phyloP scores from a whole-genome alignment of 257 asterid species.

The Schizonepeta tenuifolia region DNA sequence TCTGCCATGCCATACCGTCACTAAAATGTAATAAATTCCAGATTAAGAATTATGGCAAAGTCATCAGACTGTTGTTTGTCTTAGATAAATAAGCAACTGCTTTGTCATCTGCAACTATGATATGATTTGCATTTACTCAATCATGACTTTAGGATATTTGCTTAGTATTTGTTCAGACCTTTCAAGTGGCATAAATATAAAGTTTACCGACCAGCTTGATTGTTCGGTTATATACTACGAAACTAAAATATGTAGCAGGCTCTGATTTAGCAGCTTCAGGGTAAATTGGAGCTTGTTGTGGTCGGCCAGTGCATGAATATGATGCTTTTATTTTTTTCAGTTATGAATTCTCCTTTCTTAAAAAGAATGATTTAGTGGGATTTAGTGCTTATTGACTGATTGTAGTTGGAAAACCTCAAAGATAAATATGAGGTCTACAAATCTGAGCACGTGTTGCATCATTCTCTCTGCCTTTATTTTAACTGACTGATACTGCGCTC shows the following conservation, averaged over 20 bases:
- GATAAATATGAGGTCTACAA: neutral
- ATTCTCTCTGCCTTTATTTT: no score
- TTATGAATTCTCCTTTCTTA: neutral
- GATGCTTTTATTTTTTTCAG: neutral
- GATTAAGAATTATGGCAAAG: neutral
- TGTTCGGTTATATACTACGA: neutral
- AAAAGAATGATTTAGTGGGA: neutral
- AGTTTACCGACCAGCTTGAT: neutral
- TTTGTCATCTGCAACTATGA: neutral
- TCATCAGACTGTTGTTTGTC: neutral
- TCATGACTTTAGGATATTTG: neutral
- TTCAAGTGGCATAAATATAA: neutral
- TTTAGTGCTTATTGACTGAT: neutral
- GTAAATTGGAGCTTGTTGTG: conserved; percentile 1
- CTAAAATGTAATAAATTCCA: neutral
- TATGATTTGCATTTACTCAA: neutral
- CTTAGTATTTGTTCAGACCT: neutral
- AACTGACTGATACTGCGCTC: no score
- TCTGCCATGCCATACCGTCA: neutral
- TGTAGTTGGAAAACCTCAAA: conserved; percentile 11
- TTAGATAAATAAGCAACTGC: neutral
- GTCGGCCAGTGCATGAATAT: neutral
- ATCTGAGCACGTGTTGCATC: neutral
- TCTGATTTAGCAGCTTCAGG: conserved; percentile 15
- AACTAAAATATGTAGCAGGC: neutral